Base-by-base conservation (phyloP, 768 basidiomycete genomes). In the Psilocybe subaeruginosa region DNA sequence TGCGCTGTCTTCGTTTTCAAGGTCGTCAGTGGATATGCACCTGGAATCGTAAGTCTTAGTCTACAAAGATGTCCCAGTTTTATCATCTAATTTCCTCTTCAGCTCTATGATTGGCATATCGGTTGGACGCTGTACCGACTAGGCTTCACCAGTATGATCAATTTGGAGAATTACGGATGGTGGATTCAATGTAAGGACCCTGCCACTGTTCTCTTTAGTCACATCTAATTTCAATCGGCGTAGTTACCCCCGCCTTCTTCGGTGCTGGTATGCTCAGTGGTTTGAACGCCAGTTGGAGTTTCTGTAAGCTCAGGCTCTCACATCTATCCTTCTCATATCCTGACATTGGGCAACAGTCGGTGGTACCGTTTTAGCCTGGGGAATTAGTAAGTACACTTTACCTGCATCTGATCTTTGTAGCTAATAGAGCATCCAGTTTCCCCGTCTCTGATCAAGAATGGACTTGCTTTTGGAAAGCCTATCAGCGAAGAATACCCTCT, bases 91-190 rank as follows among this genome's bases (percentile, higher is more conserved):
- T 33, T 0, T 33, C 16, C 29, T n/a, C 8, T 58, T 19, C 23
- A 82, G 81, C 68, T 82, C 16, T 86, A 79, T 66, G 86, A 88
- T 66, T 88, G 85, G 86, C 86, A 88, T 64, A 78, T 85, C 54
- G 85, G 85, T 58, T 87, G 85, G 82, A 82, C 82, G 14, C 74
- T 86, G 19, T 85, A 79, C 70, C 77, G 83, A 46, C 65, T 86
- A 27, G 86, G 85, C n/a, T 86, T 84, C 76, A 82, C 80, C 8
- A 78, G 80, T 64, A 85, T 86, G 69, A 87, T 88, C 63, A 74
- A 74, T 12, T 72, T 85, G 53, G 87, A 87, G 54, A 85, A 85
- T 67, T 85, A 78, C 59, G 83, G 85, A 27, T 87, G 85, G 83
- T 76, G 69, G 52, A 74, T 85, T 59, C 82, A 85, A 66, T 81